Evolutionary conservation across 202 grass and related monocot species (phyloP), one percentile per base, ranked within the genome.

Genomic region (Hordeum pubiflorum): DNA sequence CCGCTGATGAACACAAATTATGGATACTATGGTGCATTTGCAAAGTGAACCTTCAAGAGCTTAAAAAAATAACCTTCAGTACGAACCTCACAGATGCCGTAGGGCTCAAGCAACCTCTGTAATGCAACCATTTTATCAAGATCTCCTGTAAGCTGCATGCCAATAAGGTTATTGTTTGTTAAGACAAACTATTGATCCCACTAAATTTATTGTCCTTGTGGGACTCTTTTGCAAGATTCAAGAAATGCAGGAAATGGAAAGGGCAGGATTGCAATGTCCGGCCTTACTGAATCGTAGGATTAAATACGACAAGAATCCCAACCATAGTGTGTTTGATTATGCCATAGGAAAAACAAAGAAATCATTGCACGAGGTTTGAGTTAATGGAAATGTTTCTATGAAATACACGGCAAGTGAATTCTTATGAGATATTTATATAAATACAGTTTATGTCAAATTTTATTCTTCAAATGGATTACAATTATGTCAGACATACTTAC

Each of bases 41-140:
- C 15, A 62, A 22, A 63, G 43, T 14, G 37, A 26, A 63, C 31
- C 10, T 26, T 34, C 21, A 54, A 32, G 18, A 55, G 18, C 52
- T 55, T 55, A 0, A n/a, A 55, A 55, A 52, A 20, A 40, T 6
- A 54, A 52, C 6, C 10, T 56, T 20, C 29, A 54, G 23, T 68
- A 31, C 58, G 56, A 58, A 98, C 96, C 92, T 98, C 96, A 5
- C 96, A 98, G 64, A 98, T 98, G 78, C 96, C 96, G 58, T 98
- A 98, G n/a, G 90, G 96, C 41, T 98, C 96, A 36, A 98, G 88
- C 83, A 98, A 81, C 87, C 90, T 93, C 80, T 98, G 96, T 21
- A 98, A 81, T 52, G 92, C 92, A 32, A 98, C 96, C 88, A 98
- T 93, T 87, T 95, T 95, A 83, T 95, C 74, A 38, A 87, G 29